phyloP scores from a whole-genome alignment of 306 rosid genomes.

The Cucurbita moschata region DNA sequence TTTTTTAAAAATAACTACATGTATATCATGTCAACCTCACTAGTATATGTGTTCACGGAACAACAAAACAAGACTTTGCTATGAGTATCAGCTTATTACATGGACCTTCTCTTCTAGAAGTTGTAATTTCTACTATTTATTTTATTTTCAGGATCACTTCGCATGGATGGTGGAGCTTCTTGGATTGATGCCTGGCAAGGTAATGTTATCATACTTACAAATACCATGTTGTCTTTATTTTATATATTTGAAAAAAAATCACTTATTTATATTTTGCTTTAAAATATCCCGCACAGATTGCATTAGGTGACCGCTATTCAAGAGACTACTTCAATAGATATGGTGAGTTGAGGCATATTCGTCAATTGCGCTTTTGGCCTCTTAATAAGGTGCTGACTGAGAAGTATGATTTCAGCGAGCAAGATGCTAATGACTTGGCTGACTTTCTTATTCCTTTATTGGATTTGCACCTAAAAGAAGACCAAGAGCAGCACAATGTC shows the following conservation, averaged over 20 bases:
- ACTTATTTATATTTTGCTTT: too few species aligned
- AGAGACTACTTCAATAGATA: slow-evolving; percentile 65
- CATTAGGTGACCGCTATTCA: slow-evolving; percentile 71
- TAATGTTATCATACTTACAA: too few species aligned
- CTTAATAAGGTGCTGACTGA: slow-evolving; percentile 56
- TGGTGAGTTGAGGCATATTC: slow-evolving; percentile 70
- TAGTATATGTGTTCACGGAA: not conserved
- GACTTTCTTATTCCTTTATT: slow-evolving; percentile 58
- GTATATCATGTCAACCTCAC: not conserved
- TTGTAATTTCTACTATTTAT: not conserved
- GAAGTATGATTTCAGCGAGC: slow-evolving; percentile 64
- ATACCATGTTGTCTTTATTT: too few species aligned
- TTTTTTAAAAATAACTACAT: too few species aligned
- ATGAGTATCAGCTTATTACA: not conserved
- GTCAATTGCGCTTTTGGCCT: slow-evolving; percentile 71
- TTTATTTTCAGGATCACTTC: slow-evolving; percentile 46
- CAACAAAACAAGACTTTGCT: not conserved
- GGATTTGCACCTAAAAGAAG: slow-evolving; percentile 71
- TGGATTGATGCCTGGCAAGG: slow-evolving; percentile 50
- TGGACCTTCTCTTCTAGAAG: not conserved
- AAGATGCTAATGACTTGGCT: slow-evolving; percentile 48
- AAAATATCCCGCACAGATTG: slow-evolving; percentile 31
- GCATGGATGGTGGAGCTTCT: slow-evolving; percentile 88
- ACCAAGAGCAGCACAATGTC: slow-evolving; percentile 63
- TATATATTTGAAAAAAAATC: too few species aligned